A percentile compares a stretch with the other conserved stretches of the same genome.
Evolutionary conservation across 345 rosid genomes (phyloP).

Genomic region (Isatis tinctoria): DNA sequence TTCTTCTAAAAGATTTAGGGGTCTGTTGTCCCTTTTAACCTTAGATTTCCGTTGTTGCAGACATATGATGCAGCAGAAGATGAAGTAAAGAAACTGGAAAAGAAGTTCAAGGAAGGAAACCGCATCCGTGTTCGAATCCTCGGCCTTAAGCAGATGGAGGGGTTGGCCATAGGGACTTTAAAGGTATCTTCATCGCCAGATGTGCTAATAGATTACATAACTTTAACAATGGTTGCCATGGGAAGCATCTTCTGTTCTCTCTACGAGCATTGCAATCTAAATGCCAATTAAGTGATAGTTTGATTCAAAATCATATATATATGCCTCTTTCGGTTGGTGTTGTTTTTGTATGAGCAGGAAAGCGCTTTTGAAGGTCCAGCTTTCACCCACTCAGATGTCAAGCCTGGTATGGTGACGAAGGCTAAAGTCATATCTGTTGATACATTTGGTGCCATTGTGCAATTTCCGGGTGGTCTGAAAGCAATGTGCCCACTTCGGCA

Average conservation of each 20-base stretch:
- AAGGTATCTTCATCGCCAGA: constrained; percentile 50
- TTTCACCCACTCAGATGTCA: constrained; percentile 89
- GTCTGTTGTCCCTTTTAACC: constrained; percentile 19
- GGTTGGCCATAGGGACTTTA: constrained; percentile 80
- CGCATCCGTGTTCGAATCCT: constrained; percentile 80
- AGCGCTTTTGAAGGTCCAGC: constrained; percentile 94
- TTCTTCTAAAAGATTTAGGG: neutral
- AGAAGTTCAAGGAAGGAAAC: constrained; percentile 74
- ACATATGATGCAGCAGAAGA: constrained; percentile 81
- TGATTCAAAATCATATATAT: constrained; percentile 3
- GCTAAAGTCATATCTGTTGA: constrained; percentile 76
- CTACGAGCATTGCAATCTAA: neutral
- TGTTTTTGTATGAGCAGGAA: constrained; percentile 51
- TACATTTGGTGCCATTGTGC: constrained; percentile 90
- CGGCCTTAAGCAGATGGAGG: constrained; percentile 85
- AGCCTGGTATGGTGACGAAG: constrained; percentile 91
- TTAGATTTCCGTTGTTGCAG: constrained; percentile 33
- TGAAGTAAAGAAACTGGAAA: constrained; percentile 70
- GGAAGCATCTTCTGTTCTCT: neutral
- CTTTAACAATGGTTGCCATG: neutral
- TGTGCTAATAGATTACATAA: constrained; percentile 6
- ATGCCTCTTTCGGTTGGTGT: constrained; percentile 6
- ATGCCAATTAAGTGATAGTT: neutral
- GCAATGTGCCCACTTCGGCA: constrained; percentile 93
- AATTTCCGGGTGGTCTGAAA: constrained; percentile 93